Percentiles rank a stretch among this genome's conserved stretches.
Evolutionary conservation across 2,329 filamentous ascomycete genomes (phyloP).

Genomic region (Exophiala bonariae): DNA sequence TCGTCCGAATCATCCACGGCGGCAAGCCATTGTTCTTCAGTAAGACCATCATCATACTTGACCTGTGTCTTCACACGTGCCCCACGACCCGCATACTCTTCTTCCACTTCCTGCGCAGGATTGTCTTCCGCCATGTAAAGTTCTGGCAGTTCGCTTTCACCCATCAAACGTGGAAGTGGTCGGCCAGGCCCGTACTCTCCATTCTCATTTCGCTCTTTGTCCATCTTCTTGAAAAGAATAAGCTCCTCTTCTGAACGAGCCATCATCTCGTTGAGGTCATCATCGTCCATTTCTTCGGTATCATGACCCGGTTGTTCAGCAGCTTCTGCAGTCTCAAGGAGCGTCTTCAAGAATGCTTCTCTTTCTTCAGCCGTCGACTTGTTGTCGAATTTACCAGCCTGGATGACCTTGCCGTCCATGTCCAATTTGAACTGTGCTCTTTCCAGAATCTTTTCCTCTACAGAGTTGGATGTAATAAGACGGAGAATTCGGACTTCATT

Average conservation of each 20-base stretch:
- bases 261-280: constrained; percentile 92
- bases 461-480: constrained; percentile 93
- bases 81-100: constrained; percentile 76
- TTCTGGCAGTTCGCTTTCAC: constrained; percentile 84
- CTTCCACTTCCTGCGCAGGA: constrained; percentile 72
- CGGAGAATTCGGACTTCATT: constrained; percentile 97
- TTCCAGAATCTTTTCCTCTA: constrained; percentile 98
- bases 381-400: constrained; percentile 98
- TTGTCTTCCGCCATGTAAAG: constrained; percentile 89
- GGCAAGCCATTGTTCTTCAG: constrained; percentile 98
- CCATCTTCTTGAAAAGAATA: constrained; percentile 74
- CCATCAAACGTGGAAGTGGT: constrained; percentile 76
- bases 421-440: constrained; percentile 96
- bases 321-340: constrained; percentile 77
- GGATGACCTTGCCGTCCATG: constrained; percentile 99
- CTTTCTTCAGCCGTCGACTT: constrained; percentile 98
- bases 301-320: constrained; percentile 76
- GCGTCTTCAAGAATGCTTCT: constrained; percentile 91
- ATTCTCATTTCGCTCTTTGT: constrained; percentile 68
- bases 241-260: constrained; percentile 84
- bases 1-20: constrained; percentile 97
- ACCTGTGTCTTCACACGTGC: constrained; percentile 93
- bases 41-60: constrained; percentile 94
- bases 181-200: constrained; percentile 70
- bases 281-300: constrained; percentile 93